Percentiles rank a stretch among this genome's conserved stretches.
Conservation (phyloP, 345 rosid species). For the Lepidium africanum region DNA sequence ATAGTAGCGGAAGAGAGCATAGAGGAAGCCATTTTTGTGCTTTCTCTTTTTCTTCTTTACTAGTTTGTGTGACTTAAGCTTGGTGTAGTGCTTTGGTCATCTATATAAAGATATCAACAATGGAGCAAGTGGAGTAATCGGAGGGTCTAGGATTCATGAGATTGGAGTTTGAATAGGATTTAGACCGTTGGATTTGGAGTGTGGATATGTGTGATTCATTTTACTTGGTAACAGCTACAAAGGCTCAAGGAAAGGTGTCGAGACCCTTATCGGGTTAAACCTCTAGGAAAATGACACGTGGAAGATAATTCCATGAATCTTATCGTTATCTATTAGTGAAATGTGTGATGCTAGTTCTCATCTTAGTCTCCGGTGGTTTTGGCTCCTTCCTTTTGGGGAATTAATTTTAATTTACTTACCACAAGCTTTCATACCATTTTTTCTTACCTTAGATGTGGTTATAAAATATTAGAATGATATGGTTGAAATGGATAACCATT, state of each 20-base stretch:
- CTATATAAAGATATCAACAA: conserved; percentile 31
- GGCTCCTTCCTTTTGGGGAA: background rate
- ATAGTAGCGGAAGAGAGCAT: conserved; percentile 43
- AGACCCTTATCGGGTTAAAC: conserved; percentile 20
- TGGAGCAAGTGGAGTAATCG: conserved; percentile 17
- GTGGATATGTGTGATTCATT: conserved; percentile 17
- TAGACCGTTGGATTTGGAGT: conserved; percentile 33
- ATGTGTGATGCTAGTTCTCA: conserved; percentile 22
- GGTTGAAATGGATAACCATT: background rate
- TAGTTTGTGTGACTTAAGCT: conserved; percentile 2
- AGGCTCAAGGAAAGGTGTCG: conserved; percentile 16
- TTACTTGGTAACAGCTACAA: conserved; percentile 18
- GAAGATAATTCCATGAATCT: conserved; percentile 24
- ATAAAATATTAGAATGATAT: background rate
- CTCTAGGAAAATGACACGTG: conserved; percentile 16
- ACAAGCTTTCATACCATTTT: background rate
- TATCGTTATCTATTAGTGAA: conserved; percentile 23
- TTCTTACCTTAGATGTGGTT: background rate
- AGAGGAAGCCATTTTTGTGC: conserved; percentile 44
- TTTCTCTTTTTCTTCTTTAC: background rate
- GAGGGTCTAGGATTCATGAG: conserved; percentile 17
- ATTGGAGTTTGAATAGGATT: background rate
- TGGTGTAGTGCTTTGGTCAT: background rate
- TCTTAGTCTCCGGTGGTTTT: background rate
- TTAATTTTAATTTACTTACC: background rate